Percentiles rank a stretch among this genome's conserved stretches.
These are phyloP conservation scores for Yamadazyma atmosphaerica DNA, from an alignment of 1,139 yeast species.

Conservation along the genomic window DNA sequence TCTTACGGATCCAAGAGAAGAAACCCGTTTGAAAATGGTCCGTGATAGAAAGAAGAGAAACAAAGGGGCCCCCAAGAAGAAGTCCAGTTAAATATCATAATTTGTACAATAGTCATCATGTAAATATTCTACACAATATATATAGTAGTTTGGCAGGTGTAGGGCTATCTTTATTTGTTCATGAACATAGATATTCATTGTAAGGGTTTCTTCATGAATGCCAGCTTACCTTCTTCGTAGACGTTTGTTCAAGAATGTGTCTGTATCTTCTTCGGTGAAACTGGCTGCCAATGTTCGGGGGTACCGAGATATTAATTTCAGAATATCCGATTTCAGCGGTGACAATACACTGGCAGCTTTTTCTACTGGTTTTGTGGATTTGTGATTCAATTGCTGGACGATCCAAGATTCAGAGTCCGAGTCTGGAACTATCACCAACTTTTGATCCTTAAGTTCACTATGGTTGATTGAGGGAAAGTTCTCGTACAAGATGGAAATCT, in stretches of 20 bases:
- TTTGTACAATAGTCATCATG: slow-evolving; percentile 1
- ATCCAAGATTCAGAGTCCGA: neutral
- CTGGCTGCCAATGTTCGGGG: neutral
- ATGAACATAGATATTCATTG: too few species aligned
- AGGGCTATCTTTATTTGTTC: too few species aligned
- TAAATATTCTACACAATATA: slow-evolving; percentile 4
- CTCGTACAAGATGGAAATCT: slow-evolving; percentile 5
- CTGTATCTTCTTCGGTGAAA: slow-evolving; percentile 12
- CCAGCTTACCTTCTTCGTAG: slow-evolving; percentile 5
- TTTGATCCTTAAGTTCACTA: neutral
- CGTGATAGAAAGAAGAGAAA: slow-evolving; percentile 80
- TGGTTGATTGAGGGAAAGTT: slow-evolving; percentile 2
- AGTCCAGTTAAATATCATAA: slow-evolving; percentile 20
- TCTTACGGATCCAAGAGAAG: slow-evolving; percentile 73
- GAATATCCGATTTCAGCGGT: neutral
- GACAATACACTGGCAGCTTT: too few species aligned
- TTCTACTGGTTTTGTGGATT: too few species aligned
- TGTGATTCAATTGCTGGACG: neutral
- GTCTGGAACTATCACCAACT: neutral
- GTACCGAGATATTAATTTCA: neutral
- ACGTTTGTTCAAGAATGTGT: slow-evolving; percentile 16
- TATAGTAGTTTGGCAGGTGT: neutral
- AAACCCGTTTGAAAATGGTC: slow-evolving; percentile 64
- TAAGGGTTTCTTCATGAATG: too few species aligned
- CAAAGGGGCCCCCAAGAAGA: slow-evolving; percentile 90